phyloP scores from a whole-genome alignment of 768 basidiomycete species.

The Russula lepida region DNA sequence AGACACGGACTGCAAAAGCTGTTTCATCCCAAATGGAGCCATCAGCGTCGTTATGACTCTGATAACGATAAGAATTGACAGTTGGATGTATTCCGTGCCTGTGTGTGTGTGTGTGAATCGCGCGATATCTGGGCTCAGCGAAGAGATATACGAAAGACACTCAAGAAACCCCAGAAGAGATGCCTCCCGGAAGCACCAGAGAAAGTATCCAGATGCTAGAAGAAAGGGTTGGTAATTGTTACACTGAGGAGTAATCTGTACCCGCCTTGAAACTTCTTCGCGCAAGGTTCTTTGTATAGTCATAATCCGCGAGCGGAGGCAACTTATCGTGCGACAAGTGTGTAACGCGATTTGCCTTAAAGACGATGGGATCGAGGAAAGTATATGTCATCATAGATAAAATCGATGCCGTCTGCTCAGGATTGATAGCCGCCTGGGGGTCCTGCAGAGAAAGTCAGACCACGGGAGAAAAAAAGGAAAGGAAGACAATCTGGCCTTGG shows the following conservation, averaged over 20 bases:
- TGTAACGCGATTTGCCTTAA: constrained; percentile 34
- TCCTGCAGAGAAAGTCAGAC: constrained; percentile 19
- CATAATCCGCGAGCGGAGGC: constrained; percentile 44
- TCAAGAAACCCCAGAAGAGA: constrained; percentile 25
- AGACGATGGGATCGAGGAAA: constrained; percentile 49
- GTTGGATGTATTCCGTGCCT: constrained; percentile 16
- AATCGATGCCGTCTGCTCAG: constrained; percentile 28
- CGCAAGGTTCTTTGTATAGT: constrained; percentile 30
- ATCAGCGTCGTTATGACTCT: constrained; percentile 22
- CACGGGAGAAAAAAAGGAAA: not conserved
- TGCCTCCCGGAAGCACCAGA: constrained; percentile 18
- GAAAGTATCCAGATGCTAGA: constrained; percentile 26
- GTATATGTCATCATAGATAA: constrained; percentile 34
- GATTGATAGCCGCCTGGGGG: constrained; percentile 22
- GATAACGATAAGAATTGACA: constrained; percentile 6
- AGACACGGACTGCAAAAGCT: constrained; percentile 25
- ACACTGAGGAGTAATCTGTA: not conserved
- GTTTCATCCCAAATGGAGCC: constrained; percentile 28
- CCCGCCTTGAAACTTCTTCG: constrained; percentile 29
- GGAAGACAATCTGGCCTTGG: constrained; percentile 30
- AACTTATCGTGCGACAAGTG: constrained; percentile 37
- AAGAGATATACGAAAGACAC: constrained; percentile 19
- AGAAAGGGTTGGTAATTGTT: not conserved
- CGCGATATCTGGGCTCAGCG: not conserved
- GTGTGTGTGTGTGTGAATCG: not conserved